Evolutionary conservation across 2,329 filamentous ascomycete genomes (phyloP), one percentile per base, ranked within the genome.

Genomic region (Tolypocladium inflatum): DNA sequence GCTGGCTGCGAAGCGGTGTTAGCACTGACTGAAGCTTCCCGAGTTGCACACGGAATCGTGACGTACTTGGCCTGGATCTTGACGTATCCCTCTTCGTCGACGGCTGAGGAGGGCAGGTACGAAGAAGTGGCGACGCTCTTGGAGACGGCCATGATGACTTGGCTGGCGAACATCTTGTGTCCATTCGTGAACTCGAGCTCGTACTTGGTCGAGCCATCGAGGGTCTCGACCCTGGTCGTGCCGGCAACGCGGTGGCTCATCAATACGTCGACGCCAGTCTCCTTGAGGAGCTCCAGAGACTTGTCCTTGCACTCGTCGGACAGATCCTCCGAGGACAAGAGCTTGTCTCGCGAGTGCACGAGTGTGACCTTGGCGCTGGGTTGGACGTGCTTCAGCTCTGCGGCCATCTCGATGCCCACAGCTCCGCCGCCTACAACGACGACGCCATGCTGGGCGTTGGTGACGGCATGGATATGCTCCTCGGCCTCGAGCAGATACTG

Each of bases 391-490:
- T 91, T 92, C 57, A 92, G 76, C 73, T 94, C 89, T 1, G 87
- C 84, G 0, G 90, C 88, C 80, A 93, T 91, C 69, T 93, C 89
- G 57, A 92, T 85, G 10, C 90, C 90, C 1, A 92, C 89, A 8
- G 89, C 90, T 55, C 88, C 74, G 62, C 89, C 89, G 21, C 89
- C 89, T n/a, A 93, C 84, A 26, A 93, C 78, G 0, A 89, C 81
- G 1, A 91, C 81, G 0, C 82, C 84, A 23, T 83, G 75, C 5
- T 70, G 73, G 1, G 83, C 82, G 37, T 75, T 74, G 42, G 76
- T 70, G 2, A 85, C 77, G 15, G 74, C 70, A 23, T 79, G 72
- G 63, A 89, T 83, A 61, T 90, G 86, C 11, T 78, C 74, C 54
- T 77, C 76, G 0, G 80, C 78, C 66, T 91, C 87, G 51, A 76